These are phyloP conservation scores for Candida albicans DNA, from an alignment of 1,139 yeast genomes.

Conservation along the genomic window DNA sequence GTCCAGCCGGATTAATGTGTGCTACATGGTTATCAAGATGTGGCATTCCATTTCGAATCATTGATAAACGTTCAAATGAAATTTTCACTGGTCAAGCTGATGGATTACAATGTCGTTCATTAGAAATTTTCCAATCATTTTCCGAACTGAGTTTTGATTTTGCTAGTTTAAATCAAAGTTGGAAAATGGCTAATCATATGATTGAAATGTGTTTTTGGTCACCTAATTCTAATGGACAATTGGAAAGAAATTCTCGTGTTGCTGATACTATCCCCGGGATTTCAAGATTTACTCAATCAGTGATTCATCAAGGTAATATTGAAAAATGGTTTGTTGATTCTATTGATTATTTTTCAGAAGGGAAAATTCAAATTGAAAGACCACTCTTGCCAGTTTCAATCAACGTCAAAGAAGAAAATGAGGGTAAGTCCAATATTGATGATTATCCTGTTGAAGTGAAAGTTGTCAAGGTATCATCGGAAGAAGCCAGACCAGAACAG, in stretches of 20 bases:
- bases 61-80: conserved; percentile 28
- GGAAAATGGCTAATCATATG: conserved; percentile 27
- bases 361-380: conserved; percentile 22
- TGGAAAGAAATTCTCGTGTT: conserved; percentile 22
- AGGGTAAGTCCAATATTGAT: conserved; percentile 21
- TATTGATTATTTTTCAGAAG: conserved; percentile 24
- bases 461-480: conserved; percentile 5
- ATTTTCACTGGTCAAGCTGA: conserved; percentile 35
- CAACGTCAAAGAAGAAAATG: conserved; percentile 20
- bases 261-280: conserved; percentile 29
- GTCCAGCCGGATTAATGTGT: conserved; percentile 34
- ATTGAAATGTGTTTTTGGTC: conserved; percentile 26
- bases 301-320: conserved; percentile 31
- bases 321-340: conserved; percentile 27
- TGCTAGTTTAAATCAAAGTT: conserved; percentile 21
- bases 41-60: conserved; percentile 29
- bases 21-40: conserved; percentile 29
- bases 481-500: conserved; percentile 23
- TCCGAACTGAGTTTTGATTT: conserved; percentile 22
- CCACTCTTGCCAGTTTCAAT: conserved; percentile 24
- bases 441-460: conserved; percentile 23
- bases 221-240: conserved; percentile 18
- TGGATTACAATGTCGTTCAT: conserved; percentile 27
- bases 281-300: conserved; percentile 30
- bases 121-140: conserved; percentile 27